A percentile compares a stretch with the other conserved stretches of the same genome.
Evolutionary conservation across 2,329 filamentous ascomycete species (phyloP).

Genomic region (Fusarium irregulare): DNA sequence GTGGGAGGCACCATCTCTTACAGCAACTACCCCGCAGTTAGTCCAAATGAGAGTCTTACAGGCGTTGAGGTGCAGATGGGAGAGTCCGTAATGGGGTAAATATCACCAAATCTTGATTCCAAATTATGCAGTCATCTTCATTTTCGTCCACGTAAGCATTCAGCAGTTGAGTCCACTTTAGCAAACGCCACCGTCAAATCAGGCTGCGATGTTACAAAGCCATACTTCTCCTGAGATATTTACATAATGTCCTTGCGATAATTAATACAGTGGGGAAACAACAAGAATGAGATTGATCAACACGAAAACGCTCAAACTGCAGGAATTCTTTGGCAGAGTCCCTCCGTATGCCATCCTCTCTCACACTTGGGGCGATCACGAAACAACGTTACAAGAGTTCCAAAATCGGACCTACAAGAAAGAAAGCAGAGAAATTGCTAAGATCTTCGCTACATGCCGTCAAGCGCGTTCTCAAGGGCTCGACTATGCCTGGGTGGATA

Average conservation of each 20-base stretch:
- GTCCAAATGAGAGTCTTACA: not conserved
- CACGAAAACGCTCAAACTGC: not conserved
- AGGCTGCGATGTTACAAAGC: not conserved
- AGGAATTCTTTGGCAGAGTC: not conserved
- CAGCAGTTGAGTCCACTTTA: too few relatives aligned
- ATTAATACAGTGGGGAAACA: too few relatives aligned
- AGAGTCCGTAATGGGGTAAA: not conserved
- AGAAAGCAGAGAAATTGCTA: not conserved
- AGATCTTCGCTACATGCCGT: not conserved
- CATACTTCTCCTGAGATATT: not conserved
- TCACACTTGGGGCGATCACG: conserved; percentile 40
- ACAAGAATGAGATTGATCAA: not conserved
- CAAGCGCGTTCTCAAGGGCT: not conserved
- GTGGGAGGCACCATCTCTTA: not conserved
- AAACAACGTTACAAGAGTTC: not conserved
- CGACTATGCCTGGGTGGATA: conserved; percentile 44
- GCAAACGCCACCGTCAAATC: not conserved
- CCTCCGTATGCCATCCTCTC: conserved; percentile 41
- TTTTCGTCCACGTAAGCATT: not conserved
- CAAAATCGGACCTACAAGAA: conserved; percentile 12
- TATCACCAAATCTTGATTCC: not conserved
- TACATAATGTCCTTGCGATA: too few relatives aligned
- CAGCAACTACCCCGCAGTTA: not conserved
- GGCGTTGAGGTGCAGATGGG: too few relatives aligned
- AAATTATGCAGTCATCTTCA: not conserved